A percentile compares a stretch with the other conserved stretches of the same genome.
These are phyloP conservation scores for Penicillium oxalicum DNA, from an alignment of 2,329 filamentous ascomycete genomes.

Conservation along the genomic window DNA sequence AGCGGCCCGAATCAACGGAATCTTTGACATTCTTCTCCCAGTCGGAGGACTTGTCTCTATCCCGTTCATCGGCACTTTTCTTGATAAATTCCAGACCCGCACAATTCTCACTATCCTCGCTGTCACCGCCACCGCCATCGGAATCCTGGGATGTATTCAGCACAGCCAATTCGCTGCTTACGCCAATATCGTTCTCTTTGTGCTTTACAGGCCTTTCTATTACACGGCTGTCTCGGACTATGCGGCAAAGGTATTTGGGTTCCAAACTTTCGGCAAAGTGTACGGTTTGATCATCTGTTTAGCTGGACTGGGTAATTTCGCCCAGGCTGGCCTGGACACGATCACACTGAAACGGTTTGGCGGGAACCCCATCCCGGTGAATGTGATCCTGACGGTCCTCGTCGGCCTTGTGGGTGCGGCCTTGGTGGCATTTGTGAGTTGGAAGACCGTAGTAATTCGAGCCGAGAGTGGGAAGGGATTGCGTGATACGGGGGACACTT, in stretches of 20 bases:
- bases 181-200: slow-evolving; percentile 69
- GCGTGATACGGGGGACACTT: no score
- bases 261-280: slow-evolving; percentile 87
- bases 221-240: slow-evolving; percentile 88
- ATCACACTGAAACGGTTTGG: slow-evolving; percentile 67
- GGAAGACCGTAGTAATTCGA: slow-evolving; percentile 37
- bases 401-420: slow-evolving; percentile 59
- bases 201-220: slow-evolving; percentile 79
- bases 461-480: background rate
- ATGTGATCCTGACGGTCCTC: slow-evolving; percentile 58
- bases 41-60: slow-evolving; percentile 78
- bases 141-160: slow-evolving; percentile 68
- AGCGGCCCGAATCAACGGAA: slow-evolving; percentile 67
- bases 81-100: slow-evolving; percentile 70
- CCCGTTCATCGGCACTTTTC: slow-evolving; percentile 74
- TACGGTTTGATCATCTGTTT: slow-evolving; percentile 86
- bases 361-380: slow-evolving; percentile 70
- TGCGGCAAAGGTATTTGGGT: slow-evolving; percentile 84
- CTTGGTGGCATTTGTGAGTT: slow-evolving; percentile 62
- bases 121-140: slow-evolving; percentile 64
- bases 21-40: slow-evolving; percentile 81
- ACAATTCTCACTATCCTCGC: slow-evolving; percentile 68
- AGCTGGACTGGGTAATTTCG: slow-evolving; percentile 77
- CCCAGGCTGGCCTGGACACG: slow-evolving; percentile 71
- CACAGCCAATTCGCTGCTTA: slow-evolving; percentile 65